Base-by-base conservation (phyloP, 2,329 filamentous ascomycete genomes). In the Stylonectria norvegica region DNA sequence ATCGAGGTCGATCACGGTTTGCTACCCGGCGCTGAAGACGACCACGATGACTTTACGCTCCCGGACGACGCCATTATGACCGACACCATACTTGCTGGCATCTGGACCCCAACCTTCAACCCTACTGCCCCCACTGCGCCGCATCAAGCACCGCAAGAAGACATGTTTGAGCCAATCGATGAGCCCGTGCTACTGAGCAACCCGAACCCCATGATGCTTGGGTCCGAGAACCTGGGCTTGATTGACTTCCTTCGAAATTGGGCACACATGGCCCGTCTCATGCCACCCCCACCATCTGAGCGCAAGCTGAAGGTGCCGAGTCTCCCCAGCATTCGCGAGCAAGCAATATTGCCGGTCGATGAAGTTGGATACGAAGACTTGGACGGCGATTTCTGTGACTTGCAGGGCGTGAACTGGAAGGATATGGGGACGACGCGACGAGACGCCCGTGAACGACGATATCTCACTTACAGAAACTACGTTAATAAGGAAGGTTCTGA, bases 331-430 rank as follows among this genome's bases (percentile, higher is more conserved):
- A 64, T 70, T 36, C 53, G 63, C 20, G 53, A 55, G 36, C 59
- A 63, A 44, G 58, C 54, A 10, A 36, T 36, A 15, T 20, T 43
- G 11, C 36, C 35, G 4, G 28, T 57, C 10, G 38, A 52, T 5
- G 48, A 58, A 31, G 51, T 68, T 20, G 43, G 57, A 3, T 73
- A 71, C 43, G 53, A 57, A 5, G 70, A 82, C 37, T 66, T 84
- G 5, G 55, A 64, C n/a, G 79, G 77, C 1, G 76, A 83, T 34
- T 38, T 51, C 33, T 78, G 65, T 41, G 80, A 84, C 51, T 58
- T 81, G 17, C 80, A 84, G 52, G 76, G 79, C 36, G 65, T 83
- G 23, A 61, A 81, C 53, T 83, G 80, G 80, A 49, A 58, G 2
- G 59, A 65, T 10, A 61, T 83, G 47, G 72, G 72, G 2, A 72